Percentiles rank a stretch among this genome's conserved stretches.
Evolutionary conservation across 2,329 filamentous ascomycete species (phyloP).

Genomic region (Colletotrichum kahawae): DNA sequence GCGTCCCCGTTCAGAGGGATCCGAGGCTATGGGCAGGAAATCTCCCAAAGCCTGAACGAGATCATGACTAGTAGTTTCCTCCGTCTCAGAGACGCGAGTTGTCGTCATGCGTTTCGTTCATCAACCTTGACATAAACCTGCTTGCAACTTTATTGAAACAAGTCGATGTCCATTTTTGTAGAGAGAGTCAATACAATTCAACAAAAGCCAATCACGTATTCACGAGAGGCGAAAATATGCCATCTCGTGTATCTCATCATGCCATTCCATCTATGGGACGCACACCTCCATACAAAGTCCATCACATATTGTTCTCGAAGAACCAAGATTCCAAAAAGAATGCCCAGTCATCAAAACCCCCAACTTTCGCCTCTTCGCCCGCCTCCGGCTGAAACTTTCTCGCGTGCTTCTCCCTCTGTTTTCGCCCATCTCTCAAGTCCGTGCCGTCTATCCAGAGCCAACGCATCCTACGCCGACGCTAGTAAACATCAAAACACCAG

Average conservation of each 20-base stretch:
- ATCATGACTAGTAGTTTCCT: neutral
- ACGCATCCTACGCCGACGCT: conserved; percentile 18
- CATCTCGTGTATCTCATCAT: neutral
- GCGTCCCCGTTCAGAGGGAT: neutral
- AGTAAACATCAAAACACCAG: conserved; percentile 8
- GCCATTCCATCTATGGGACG: conserved; percentile 15
- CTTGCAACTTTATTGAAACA: neutral
- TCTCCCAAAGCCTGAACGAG: neutral
- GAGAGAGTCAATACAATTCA: neutral
- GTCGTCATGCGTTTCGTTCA: neutral
- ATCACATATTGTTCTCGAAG: neutral
- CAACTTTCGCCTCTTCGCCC: neutral
- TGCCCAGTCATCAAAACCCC: neutral
- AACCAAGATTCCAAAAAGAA: neutral
- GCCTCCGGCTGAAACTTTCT: neutral
- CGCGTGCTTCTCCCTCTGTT: neutral
- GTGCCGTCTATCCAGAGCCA: conserved; percentile 16
- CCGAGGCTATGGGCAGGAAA: neutral
- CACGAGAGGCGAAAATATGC: neutral
- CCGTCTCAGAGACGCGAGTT: neutral
- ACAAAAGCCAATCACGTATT: neutral
- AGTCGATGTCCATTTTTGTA: neutral
- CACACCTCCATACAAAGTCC: neutral
- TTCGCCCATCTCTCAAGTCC: neutral
- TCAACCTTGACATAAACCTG: neutral